A percentile compares a stretch with the other conserved stretches of the same genome.
These are phyloP conservation scores for Mimosa bimucronata DNA, from an alignment of 306 rosid genomes.

Conservation along the genomic window DNA sequence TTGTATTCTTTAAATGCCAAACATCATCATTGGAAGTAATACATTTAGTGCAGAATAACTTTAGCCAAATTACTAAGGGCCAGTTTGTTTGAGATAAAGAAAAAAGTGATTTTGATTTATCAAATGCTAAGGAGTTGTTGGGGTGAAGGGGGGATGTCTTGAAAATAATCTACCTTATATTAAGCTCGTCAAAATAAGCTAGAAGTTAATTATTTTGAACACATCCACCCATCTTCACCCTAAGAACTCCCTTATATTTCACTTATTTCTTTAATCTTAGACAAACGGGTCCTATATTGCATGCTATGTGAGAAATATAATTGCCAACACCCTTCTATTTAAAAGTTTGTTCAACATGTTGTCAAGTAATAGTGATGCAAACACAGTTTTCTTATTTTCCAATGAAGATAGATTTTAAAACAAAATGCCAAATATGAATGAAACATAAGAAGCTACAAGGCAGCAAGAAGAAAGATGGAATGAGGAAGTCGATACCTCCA, in stretches of 20 bases:
- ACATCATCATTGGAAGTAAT: not conserved
- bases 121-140: too few species aligned
- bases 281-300: not conserved
- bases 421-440: not conserved
- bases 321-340: not conserved
- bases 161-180: too few species aligned
- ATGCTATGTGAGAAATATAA: not conserved
- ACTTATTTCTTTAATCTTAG: too few species aligned
- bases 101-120: too few species aligned
- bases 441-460: slow-evolving; percentile 5
- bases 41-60: slow-evolving; percentile 15
- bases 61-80: slow-evolving; percentile 19
- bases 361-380: slow-evolving; percentile 18
- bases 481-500: slow-evolving; percentile 59
- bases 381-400: slow-evolving; percentile 26
- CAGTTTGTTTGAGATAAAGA: too few species aligned
- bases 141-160: too few species aligned
- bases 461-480: slow-evolving; percentile 30
- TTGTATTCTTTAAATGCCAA: not conserved
- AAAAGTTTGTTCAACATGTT: slow-evolving; percentile 20
- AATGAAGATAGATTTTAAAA: not conserved
- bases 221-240: too few species aligned
- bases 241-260: too few species aligned
- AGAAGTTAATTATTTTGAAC: too few species aligned
- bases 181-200: too few species aligned